These are phyloP conservation scores for Claviceps sp. DNA, from an alignment of 2,329 filamentous ascomycete genomes.

Conservation along the genomic window DNA sequence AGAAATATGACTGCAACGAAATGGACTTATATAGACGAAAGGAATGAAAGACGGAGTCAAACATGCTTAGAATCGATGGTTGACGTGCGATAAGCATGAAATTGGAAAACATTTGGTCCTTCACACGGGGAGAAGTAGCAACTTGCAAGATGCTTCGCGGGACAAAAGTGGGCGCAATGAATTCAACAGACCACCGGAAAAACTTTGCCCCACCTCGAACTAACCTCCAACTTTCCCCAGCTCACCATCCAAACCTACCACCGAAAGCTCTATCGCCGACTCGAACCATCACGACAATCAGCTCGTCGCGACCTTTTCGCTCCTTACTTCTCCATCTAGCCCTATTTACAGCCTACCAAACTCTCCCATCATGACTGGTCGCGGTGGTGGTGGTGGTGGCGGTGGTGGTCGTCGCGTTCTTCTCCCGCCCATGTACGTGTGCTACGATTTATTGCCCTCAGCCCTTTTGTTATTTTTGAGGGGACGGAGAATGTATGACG, in stretches of 20 bases:
- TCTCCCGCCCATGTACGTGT: slow-evolving; percentile 39
- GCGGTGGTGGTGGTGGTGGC: slow-evolving; percentile 45
- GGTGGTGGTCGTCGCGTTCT: slow-evolving; percentile 43
- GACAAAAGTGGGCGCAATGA: neutral
- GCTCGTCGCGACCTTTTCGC: neutral
- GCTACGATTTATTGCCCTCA: neutral
- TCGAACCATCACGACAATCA: slow-evolving; percentile 1
- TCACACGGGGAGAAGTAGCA: neutral
- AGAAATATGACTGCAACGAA: too few species aligned
- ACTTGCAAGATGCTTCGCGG: neutral
- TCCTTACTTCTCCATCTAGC: neutral
- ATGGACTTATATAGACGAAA: too few species aligned
- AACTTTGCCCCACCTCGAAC: slow-evolving; percentile 5
- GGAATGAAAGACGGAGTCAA: too few species aligned
- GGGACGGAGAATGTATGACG: neutral
- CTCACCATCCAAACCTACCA: neutral
- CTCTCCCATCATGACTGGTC: slow-evolving; percentile 37
- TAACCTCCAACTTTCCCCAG: slow-evolving; percentile 4
- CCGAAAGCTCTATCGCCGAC: slow-evolving; percentile 1
- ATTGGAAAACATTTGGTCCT: neutral
- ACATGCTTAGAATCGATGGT: too few species aligned
- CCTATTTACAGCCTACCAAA: neutral
- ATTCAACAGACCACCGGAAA: neutral
- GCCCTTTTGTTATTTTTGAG: neutral
- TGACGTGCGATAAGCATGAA: neutral